Percentiles rank a stretch among this genome's conserved stretches.
Conservation (phyloP, 176 grass and related monocot species). For the Tillandsia fasciculata region DNA sequence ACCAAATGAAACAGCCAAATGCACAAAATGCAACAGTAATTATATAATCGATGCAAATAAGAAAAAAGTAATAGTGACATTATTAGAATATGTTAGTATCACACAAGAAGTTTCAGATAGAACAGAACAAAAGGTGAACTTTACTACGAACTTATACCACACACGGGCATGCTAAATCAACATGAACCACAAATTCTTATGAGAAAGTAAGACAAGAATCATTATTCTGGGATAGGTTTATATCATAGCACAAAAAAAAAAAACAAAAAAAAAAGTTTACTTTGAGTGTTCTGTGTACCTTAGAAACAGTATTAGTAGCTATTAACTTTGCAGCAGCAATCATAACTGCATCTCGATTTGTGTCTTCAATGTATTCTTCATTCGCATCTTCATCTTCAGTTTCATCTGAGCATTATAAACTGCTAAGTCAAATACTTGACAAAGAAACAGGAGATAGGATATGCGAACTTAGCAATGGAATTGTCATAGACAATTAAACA, state of each 20-base stretch:
- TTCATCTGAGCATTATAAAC: conserved; percentile 59
- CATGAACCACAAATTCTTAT: background rate
- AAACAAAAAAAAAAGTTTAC: background rate
- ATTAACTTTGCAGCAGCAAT: conserved; percentile 90
- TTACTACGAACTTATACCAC: background rate
- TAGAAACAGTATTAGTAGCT: conserved; percentile 64
- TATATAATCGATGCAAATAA: too few species aligned
- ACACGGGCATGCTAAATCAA: background rate
- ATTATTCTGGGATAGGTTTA: background rate
- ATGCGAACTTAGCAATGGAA: conserved; percentile 1
- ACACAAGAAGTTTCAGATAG: background rate
- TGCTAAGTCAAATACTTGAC: conserved; percentile 19
- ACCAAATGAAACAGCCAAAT: too few species aligned
- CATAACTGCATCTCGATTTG: conserved; percentile 84
- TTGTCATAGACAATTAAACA: background rate
- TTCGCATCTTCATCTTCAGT: conserved; percentile 97
- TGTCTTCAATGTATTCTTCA: conserved; percentile 95
- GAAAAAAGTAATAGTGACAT: too few species aligned
- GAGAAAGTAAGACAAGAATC: background rate
- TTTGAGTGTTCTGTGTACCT: conserved; percentile 28
- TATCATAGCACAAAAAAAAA: conserved; percentile 1
- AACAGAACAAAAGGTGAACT: background rate
- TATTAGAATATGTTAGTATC: too few species aligned
- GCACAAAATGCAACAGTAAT: too few species aligned
- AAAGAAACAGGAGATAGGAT: conserved; percentile 4